Evolutionary conservation across 2,329 filamentous ascomycete species (phyloP).

Genomic region (Helotiales sp.): DNA sequence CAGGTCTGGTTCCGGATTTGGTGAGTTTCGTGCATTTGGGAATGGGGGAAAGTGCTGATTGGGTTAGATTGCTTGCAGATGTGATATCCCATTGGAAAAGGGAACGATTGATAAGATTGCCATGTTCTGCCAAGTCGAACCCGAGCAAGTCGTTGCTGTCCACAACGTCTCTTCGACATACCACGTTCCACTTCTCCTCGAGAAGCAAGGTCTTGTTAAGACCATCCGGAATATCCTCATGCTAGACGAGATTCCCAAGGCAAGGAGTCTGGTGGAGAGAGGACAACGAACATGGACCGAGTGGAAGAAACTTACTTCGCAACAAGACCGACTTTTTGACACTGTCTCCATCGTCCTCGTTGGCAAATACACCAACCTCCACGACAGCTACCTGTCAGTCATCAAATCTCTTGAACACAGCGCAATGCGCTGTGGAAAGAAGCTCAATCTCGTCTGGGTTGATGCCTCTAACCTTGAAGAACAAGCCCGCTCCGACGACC

Average conservation of each 20-base stretch:
- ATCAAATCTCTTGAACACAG: slow-evolving; percentile 89
- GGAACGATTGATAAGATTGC: slow-evolving; percentile 86
- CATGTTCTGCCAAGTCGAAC: slow-evolving; percentile 84
- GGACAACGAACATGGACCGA: slow-evolving; percentile 75
- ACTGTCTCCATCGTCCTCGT: slow-evolving; percentile 83
- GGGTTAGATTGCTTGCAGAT: slow-evolving; percentile 87
- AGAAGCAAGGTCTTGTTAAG: slow-evolving; percentile 76
- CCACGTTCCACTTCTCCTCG: slow-evolving; percentile 90
- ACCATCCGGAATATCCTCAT: slow-evolving; percentile 69
- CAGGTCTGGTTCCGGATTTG: slow-evolving; percentile 46
- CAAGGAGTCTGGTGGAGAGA: slow-evolving; percentile 60
- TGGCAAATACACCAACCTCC: slow-evolving; percentile 86
- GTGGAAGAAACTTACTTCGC: slow-evolving; percentile 75
- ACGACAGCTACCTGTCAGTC: slow-evolving; percentile 85
- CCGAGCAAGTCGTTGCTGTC: slow-evolving; percentile 86
- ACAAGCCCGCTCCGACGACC: slow-evolving; percentile 61
- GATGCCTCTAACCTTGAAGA: slow-evolving; percentile 85
- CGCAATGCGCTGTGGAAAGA: slow-evolving; percentile 82
- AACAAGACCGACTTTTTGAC: slow-evolving; percentile 69
- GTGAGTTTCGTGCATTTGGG: slow-evolving; percentile 18
- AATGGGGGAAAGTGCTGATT: slow-evolving; percentile 13
- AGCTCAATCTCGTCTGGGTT: slow-evolving; percentile 82
- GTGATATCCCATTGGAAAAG: slow-evolving; percentile 75
- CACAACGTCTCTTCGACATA: slow-evolving; percentile 90
- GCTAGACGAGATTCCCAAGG: slow-evolving; percentile 61